Evolutionary conservation across 257 asterid species (phyloP), one percentile per base, ranked within the genome.

Genomic region (Eucommia ulmoides): DNA sequence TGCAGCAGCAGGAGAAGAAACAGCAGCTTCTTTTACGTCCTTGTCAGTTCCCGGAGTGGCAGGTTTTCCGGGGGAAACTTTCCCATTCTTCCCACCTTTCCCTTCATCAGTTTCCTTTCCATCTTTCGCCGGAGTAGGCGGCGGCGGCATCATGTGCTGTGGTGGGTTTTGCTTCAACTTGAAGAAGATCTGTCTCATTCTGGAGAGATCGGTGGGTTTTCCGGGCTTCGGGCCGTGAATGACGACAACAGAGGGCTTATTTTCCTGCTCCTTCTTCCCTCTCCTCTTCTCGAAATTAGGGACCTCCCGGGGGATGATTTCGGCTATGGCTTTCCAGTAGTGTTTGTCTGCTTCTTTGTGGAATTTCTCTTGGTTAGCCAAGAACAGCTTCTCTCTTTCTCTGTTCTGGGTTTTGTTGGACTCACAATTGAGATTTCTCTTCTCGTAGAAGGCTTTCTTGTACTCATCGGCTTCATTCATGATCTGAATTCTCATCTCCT

Each of bases 191-290:
- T 86, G 96, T 7, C 95, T 82, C 93, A 91, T 81, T 59, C 96
- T 83, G 7, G 87, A 24, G 71, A 83, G 82, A 53, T 91, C 96
- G 0, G 98, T 80, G 0, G 98, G 89, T 58, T 91, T 91, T 1
- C 96, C 98, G 2, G 96, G 98, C 69, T 91, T 91, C 17, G 95
- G 98, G 0, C 96, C 98, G 9, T 85, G 93, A 67, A 91, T 55
- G 7, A 91, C 95, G 10, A 71, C 35, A 22, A 91, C 67, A 0
- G 93, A 67, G 15, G 93, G 72, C 49, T 81, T 86, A 72, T 67
- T 79, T 26, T 83, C 84, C 22, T 82, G 93, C 7, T 84, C 86
- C 45, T 67, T 88, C 46, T 53, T 74, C 22, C 83, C 67, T 61
- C 98, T 65, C 47, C 98, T 82, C 81, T 72, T 89, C 83, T 89